Evolutionary conservation across 352 stramenopile species (phyloP), one percentile per base, ranked within the genome.

Genomic region (Thraustochytrium striatum): DNA sequence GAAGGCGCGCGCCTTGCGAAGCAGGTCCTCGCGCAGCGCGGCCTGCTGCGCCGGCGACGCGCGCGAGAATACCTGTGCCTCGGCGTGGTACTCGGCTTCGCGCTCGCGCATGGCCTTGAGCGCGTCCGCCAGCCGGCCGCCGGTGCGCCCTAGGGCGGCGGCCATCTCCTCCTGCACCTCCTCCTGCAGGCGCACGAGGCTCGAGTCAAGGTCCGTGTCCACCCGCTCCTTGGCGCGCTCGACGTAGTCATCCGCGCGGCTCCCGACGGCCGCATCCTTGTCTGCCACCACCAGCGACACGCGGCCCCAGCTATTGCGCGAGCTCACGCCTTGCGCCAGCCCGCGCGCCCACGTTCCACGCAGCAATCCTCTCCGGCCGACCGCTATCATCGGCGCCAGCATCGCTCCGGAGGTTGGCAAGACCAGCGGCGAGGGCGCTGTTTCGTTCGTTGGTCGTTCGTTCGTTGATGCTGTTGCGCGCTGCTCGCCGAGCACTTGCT

Each of bases 101-200:
- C 41, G 41, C 11, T 11, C 13, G 30, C 30, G 44, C 65, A 75
- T 75, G 28, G 58, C 65, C 39, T 75, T 75, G 30, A 75, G 25
- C 11, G 65, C 65, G 2, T 25, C 21, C 43, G 21, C 7, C 16
- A 75, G 50, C 50, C 39, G 33, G 16, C n/a, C 39, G 5, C 57
- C 44, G 33, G 72, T 81, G 30, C 57, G 35, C 30, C 72, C 72
- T 9, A 81, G 53, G 21, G 72, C 72, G 11, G 57, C 28, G 43
- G 58, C 72, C 53, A 81, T 81, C 43, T 81, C 72, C 58, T 81
- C 72, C 28, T 57, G 47, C 19, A 81, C 35, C 50, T 81, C 72
- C 1, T 73, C 53, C 53, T 57, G 57, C 7, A 81, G 30, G n/a
- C 43, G n/a, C 13, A 73, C 38, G 21, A 81, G 33, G 61, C 44